phyloP scores from a whole-genome alignment of 2,329 filamentous ascomycete species.

The Xylariomycetidae sp. region DNA sequence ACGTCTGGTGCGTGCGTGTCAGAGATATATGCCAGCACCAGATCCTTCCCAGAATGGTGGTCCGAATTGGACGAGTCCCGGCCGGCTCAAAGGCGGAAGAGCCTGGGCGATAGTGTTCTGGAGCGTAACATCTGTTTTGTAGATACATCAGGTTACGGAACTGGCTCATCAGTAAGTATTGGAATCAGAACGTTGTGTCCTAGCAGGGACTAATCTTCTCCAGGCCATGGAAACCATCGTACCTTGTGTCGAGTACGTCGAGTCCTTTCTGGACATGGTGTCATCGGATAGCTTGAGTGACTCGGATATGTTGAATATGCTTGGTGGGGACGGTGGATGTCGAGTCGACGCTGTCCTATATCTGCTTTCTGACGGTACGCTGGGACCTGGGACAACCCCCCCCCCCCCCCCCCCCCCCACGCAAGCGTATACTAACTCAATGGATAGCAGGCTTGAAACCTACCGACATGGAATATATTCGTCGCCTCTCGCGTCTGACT shows the following conservation, averaged over 20 bases:
- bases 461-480: conserved; percentile 68
- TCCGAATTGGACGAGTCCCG: conserved; percentile 67
- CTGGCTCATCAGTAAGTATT: conserved; percentile 45
- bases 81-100: conserved; percentile 59
- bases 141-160: conserved; percentile 67
- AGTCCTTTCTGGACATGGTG: conserved; percentile 61
- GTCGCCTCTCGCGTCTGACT: conserved; percentile 64
- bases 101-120: conserved; percentile 69
- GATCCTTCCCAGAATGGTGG: conserved; percentile 87
- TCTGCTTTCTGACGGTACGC: conserved; percentile 66
- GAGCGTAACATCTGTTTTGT: conserved; percentile 94
- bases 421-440: not conserved
- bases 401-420: too few species aligned
- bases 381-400: too few species aligned
- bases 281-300: conserved; percentile 63
- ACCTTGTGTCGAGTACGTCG: conserved; percentile 65
- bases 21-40: conserved; percentile 75
- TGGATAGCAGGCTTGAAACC: conserved; percentile 47
- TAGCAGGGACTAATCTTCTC: too few species aligned
- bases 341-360: conserved; percentile 86
- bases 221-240: conserved; percentile 51
- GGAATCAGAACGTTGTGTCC: too few species aligned
- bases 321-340: conserved; percentile 77
- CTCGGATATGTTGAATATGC: conserved; percentile 67
- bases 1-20: conserved; percentile 46